Base-by-base conservation (phyloP, 73 alveolate species). In the Paramecium caudatum region DNA sequence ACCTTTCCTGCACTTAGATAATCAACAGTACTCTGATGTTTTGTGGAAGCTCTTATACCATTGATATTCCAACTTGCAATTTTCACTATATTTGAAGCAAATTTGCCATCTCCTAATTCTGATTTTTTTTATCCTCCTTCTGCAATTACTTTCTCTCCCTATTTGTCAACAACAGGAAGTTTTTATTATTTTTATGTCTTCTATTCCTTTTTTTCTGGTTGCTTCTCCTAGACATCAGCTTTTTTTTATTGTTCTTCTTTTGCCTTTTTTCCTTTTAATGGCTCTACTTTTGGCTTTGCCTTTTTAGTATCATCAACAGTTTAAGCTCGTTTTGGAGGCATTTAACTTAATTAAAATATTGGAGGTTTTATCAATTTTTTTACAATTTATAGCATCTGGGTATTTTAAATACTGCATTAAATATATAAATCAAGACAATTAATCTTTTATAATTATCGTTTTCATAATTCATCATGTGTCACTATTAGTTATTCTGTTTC, bases 21-120 rank as follows among this genome's bases (percentile, higher is more conserved):
- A 37, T 82, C 82, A 63, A 82, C 90, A 33, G 96, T 48, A 23
- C 92, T 80, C 21, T 80, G 94, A 47, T 91, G 95, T 91, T 94
- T 95, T 25, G 94, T 61, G n/a, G 93, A 82, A 4, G 99, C 98
- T 61, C 98, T 80, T 15, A 97, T 47, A 7, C 99, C 99, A 80
- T 97, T 97, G 1, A 97, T 91, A 82, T 97, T 97, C 98, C 99
- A 97, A 39, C 97, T 94, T 15, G 91, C 19, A 27, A 91, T 90
- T 23, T 46, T 34, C 10, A 91, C 46, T 10, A 21, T 48, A 10
- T 39, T 47, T 10, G 82, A 62, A 23, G 43, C 13, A 85, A 91
- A 91, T 63, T 8, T 69, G 2, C 95, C 95, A 49, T 61, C 80
- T 13, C 95, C 93, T 3, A 86, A 46, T 4, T 74, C 88, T 8